A percentile compares a stretch with the other conserved stretches of the same genome.
Conservation (phyloP, 768 basidiomycete genomes). For the Hydnum rufescens region DNA sequence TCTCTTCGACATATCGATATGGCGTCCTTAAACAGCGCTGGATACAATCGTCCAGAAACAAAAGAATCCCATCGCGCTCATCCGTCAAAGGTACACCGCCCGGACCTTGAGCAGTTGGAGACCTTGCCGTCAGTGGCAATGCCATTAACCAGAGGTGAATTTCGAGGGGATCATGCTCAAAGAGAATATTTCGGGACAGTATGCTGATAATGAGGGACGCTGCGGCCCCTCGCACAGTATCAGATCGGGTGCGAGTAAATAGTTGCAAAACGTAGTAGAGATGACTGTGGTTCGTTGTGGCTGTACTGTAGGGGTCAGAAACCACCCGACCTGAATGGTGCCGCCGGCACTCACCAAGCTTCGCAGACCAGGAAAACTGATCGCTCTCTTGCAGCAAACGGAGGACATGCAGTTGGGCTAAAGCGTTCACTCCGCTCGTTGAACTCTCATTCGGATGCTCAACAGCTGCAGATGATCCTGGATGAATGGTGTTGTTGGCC, state of each 20-base stretch:
- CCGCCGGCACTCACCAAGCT: too few relatives aligned
- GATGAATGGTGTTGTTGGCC: background rate
- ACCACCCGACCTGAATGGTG: too few relatives aligned
- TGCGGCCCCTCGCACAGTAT: conserved; percentile 30
- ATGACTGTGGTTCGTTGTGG: too few relatives aligned
- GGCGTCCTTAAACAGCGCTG: conserved; percentile 67
- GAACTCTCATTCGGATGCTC: too few relatives aligned
- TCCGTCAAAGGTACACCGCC: conserved; percentile 34
- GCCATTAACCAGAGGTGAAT: conserved; percentile 52
- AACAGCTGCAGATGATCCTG: background rate
- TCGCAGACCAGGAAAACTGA: conserved; percentile 64
- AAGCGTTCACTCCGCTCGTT: conserved; percentile 16
- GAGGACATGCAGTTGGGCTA: conserved; percentile 52
- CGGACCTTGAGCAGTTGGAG: conserved; percentile 23
- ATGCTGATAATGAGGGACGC: conserved; percentile 39
- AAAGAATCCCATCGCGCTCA: conserved; percentile 32
- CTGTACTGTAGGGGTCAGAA: too few relatives aligned
- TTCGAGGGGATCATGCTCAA: conserved; percentile 58
- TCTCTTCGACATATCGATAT: conserved; percentile 66
- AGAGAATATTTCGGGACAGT: conserved; percentile 56
- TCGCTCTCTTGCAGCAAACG: conserved; percentile 54
- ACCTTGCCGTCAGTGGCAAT: conserved; percentile 29
- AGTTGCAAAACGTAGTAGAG: conserved; percentile 53
- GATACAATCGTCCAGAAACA: conserved; percentile 73
- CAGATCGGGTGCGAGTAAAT: conserved; percentile 30